Evolutionary conservation across 257 asterid species (phyloP).

Genomic region (Nicotiana paniculata): DNA sequence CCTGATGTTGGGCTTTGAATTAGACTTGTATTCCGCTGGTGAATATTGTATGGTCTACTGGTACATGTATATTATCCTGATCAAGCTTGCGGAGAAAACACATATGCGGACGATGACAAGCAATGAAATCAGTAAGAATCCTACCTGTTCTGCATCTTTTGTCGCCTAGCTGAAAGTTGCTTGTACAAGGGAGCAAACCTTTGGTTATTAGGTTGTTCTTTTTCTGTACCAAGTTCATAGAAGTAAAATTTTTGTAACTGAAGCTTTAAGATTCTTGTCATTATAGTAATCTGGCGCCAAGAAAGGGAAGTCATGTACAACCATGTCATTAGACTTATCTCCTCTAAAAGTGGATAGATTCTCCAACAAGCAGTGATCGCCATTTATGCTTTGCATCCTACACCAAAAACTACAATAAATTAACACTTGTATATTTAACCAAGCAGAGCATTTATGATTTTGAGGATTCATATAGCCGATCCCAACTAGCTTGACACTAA

Average conservation of each 20-base stretch:
- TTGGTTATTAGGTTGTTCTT: neutral
- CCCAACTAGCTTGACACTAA: too few relatives aligned
- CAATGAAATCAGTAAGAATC: conserved; percentile 63
- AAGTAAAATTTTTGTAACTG: neutral
- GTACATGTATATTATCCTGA: conserved; percentile 77
- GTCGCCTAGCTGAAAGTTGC: neutral
- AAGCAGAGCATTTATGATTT: too few relatives aligned
- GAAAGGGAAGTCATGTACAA: too few relatives aligned
- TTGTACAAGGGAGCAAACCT: neutral
- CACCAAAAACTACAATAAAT: too few relatives aligned
- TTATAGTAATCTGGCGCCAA: too few relatives aligned
- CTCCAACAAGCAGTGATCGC: too few relatives aligned
- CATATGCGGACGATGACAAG: conserved; percentile 61
- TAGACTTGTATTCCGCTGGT: conserved; percentile 78
- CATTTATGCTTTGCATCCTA: too few relatives aligned
- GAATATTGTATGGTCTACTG: conserved; percentile 99
- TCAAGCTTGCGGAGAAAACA: conserved; percentile 94
- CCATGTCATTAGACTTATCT: too few relatives aligned
- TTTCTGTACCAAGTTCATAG: neutral
- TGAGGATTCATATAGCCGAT: too few relatives aligned
- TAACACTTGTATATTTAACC: too few relatives aligned
- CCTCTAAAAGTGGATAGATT: too few relatives aligned
- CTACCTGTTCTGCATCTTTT: conserved; percentile 2
- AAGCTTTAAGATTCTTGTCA: neutral
- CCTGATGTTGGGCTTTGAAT: conserved; percentile 82